Base-by-base conservation (phyloP, 169 alveolate species). In the Neospora caninum region DNA sequence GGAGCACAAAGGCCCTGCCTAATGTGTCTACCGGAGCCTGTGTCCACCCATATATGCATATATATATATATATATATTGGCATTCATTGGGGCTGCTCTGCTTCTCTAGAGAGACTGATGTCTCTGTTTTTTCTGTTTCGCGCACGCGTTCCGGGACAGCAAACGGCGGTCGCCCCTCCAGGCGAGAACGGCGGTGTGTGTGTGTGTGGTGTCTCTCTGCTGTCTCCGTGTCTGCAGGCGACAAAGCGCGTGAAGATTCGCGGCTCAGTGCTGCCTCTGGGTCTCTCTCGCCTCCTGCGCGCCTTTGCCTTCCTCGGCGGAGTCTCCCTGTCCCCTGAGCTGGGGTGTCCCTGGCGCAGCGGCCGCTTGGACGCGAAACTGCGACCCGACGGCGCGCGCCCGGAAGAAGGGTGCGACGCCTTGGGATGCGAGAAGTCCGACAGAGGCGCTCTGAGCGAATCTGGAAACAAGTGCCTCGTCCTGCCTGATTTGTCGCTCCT, bases 241-340 rank as follows among this genome's bases (percentile, higher is more conserved):
- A 38, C 69, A 6, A 29, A 29, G 10, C 89, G 89, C n/a, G 34
- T 82, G 89, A 22, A 36, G 53, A 82, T 82, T 31, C 54, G 64
- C 9, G 89, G 67, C 38, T 42, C 89, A 0, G 36, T 82, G 31
- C 64, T 82, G 2, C 89, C 89, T 4, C 69, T 29, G 22, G 39
- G 89, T 82, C 89, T 82, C 64, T 41, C 53, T 6, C 53, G 64
- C 38, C 53, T 82, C 41, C 89, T 82, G 16, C 89, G 89, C 27
- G 89, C 89, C 20, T 82, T 82, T 29, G 6, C 89, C 18, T 67
- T 82, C 38, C 89, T 82, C 89, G 45, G 49, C 86, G 73, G 73
- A 22, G 73, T 64, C 31, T 64, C 73, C 7, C 73, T 64, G 73
- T 16, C 73, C 7, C 73, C 73, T 4, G 73, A 7, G 25, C 73